phyloP scores from a whole-genome alignment of 352 stramenopile species.

The Phytophthora rubi region DNA sequence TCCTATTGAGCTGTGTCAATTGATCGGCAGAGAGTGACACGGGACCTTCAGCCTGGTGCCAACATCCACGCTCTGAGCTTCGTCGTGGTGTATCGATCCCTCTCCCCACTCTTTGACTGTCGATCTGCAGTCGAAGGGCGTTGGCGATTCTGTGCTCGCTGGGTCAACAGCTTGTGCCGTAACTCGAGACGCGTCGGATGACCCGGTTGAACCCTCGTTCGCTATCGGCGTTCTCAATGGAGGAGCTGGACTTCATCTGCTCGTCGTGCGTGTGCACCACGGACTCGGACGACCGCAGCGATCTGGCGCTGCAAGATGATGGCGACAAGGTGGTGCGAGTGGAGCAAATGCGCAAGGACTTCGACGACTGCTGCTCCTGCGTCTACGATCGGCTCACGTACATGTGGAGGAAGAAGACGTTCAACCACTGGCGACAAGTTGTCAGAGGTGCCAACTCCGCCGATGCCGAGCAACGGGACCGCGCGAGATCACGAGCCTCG shows the following conservation, averaged over 20 bases:
- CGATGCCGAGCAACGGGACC: slow-evolving; percentile 1
- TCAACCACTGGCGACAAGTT: slow-evolving; percentile 71
- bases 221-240: slow-evolving; percentile 44
- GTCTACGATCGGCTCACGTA: slow-evolving; percentile 75
- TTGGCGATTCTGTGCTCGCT: background rate
- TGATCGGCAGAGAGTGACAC: background rate
- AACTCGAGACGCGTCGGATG: slow-evolving; percentile 10
- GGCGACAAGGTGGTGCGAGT: slow-evolving; percentile 4
- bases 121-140: background rate
- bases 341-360: slow-evolving; percentile 24
- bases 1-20: background rate
- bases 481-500: slow-evolving; percentile 17
- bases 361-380: slow-evolving; percentile 69
- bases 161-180: background rate
- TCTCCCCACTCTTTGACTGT: background rate
- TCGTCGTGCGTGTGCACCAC: slow-evolving; percentile 63
- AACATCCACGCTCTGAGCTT: slow-evolving; percentile 13
- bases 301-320: slow-evolving; percentile 28
- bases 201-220: slow-evolving; percentile 26
- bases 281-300: slow-evolving; percentile 41
- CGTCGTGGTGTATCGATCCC: background rate
- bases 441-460: slow-evolving; percentile 24
- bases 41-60: background rate
- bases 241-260: slow-evolving; percentile 73
- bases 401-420: slow-evolving; percentile 82